Base-by-base conservation (phyloP, 2,329 filamentous ascomycete genomes). In the Xylaria arbuscula region DNA sequence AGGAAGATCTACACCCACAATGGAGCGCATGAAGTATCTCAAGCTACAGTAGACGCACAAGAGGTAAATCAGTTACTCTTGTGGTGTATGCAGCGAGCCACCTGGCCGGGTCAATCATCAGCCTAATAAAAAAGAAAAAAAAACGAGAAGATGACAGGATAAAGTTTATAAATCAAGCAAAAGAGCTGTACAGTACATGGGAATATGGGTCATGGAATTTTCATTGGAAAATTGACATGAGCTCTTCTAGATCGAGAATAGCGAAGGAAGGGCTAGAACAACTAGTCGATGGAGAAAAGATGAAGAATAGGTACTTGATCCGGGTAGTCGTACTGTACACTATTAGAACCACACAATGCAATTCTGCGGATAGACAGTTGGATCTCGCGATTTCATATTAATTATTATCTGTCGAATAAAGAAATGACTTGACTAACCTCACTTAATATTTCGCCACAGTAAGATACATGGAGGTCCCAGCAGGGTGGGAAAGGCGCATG, bases 71-170 rank as follows among this genome's bases (percentile, higher is more conserved):
- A 63, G 50, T 58, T 76, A 40, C 45, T 77, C 7, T 62, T 72
- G 19, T 76, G 74, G 76, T 76, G 74, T 38, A 66, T 72, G 36
- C 67, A 72, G 38, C 70, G 72, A 53, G 74, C 72, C 9, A 69
- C 57, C 11, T 77, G 76, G 76, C 76, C 76, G 10, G 76, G 76
- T 7, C 72, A 74, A 24, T 64, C 11, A 34, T 66, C 66, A 50
- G 22, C 67, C 17, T 70, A 47, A 66, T 58, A 45, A 58, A 11
- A 56, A 47, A 15, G 54, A 56, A 58, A n/a, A 45, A 60, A 50
- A 28, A n/a, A 10, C 1, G 19, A 42, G 19, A n/a, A 51, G 34
- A 56, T 40, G 45, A 48, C 13, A 40, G 28, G 40, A 19, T 9
- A 47, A 47, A 19, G 42, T 7, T 6, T 17, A n/a, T 17, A 17